Conservation (phyloP, 768 basidiomycete species). For the Lactarius sanguifluus region DNA sequence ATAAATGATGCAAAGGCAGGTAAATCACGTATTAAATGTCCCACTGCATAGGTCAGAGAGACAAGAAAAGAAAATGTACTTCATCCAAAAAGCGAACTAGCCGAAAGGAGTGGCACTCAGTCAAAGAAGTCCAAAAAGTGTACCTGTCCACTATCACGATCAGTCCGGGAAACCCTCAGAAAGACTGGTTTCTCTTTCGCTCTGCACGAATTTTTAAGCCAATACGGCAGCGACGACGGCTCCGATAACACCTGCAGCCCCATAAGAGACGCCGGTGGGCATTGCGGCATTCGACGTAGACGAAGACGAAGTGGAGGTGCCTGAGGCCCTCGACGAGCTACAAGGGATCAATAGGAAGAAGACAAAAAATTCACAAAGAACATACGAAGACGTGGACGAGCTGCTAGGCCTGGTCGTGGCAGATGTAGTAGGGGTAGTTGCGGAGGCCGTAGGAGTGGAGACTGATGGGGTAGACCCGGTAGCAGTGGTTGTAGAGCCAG, state of each 20-base stretch:
- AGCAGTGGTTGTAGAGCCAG: conserved; percentile 16
- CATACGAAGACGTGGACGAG: conserved; percentile 10
- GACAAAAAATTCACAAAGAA: neutral
- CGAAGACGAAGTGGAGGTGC: conserved; percentile 31
- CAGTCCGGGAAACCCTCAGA: neutral
- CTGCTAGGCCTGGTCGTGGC: neutral
- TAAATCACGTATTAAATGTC: conserved; percentile 24
- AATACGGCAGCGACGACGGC: conserved; percentile 43
- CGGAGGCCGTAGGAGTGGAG: neutral
- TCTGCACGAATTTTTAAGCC: conserved; percentile 33
- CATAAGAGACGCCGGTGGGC: conserved; percentile 37
- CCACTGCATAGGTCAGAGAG: conserved; percentile 5
- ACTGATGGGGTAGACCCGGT: conserved; percentile 1
- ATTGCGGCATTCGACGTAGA: conserved; percentile 39
- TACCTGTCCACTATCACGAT: conserved; percentile 17
- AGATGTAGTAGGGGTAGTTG: conserved; percentile 2
- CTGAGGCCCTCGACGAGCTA: neutral
- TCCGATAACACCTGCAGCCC: conserved; percentile 42
- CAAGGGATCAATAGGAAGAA: neutral
- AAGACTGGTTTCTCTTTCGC: neutral
- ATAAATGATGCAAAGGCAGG: conserved; percentile 14
- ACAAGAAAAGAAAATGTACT: neutral
- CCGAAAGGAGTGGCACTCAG: neutral
- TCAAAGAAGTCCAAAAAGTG: conserved; percentile 19
- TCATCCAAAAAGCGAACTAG: conserved; percentile 8